phyloP scores from a whole-genome alignment of 768 basidiomycete species.

The Dacryopinax primogenitus region DNA sequence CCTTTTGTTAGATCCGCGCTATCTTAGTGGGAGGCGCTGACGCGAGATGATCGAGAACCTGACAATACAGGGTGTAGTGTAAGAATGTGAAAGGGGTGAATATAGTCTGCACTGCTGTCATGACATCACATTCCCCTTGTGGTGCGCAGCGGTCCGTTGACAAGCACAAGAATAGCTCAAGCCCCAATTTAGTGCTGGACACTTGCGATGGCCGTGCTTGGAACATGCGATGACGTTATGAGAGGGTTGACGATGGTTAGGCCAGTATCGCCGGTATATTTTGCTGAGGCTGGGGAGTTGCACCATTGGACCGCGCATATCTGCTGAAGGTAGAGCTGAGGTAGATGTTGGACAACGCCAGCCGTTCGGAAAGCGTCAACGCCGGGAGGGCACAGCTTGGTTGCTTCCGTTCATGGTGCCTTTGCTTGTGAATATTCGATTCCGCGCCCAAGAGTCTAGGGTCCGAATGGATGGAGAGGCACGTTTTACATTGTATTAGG shows the following conservation, averaged over 20 bases:
- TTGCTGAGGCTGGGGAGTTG: background rate
- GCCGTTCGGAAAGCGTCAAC: background rate
- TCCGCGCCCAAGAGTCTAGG: background rate
- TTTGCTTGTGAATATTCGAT: no score
- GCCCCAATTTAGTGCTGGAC: background rate
- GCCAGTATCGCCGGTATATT: background rate
- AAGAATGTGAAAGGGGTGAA: background rate
- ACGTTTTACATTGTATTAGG: background rate
- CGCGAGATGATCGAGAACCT: background rate
- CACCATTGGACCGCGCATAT: background rate
- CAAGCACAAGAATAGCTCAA: conserved; percentile 8
- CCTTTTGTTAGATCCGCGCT: no score
- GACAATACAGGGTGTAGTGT: background rate
- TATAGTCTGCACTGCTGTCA: background rate
- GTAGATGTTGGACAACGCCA: background rate
- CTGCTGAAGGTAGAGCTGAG: background rate
- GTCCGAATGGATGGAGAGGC: conserved; percentile 3
- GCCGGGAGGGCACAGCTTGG: no score
- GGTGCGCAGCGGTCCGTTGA: background rate
- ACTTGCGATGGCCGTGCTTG: background rate
- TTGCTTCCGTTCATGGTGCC: background rate
- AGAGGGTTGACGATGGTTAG: background rate
- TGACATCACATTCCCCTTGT: background rate
- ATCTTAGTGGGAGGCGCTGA: no score
- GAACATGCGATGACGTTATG: background rate